These are phyloP conservation scores for Lyophyllum atratum DNA, from an alignment of 768 basidiomycete species.

Conservation along the genomic window DNA sequence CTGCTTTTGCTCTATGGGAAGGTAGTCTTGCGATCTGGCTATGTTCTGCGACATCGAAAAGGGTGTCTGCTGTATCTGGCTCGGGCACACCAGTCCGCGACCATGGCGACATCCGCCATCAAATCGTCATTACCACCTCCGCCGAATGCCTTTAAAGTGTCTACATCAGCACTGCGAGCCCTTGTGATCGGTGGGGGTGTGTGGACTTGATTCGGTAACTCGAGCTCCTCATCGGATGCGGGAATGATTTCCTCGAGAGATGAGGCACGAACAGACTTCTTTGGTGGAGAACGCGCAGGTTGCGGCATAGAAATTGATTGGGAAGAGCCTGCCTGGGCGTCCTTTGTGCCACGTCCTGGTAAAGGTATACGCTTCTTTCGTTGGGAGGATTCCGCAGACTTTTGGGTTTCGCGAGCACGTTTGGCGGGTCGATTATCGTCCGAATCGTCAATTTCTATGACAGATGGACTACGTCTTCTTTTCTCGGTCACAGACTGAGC, in stretches of 20 bases:
- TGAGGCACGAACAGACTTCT: constrained; percentile 25
- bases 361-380: constrained; percentile 2
- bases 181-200: background rate
- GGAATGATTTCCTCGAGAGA: constrained; percentile 29
- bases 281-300: constrained; percentile 6
- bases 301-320: constrained; percentile 19
- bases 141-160: background rate
- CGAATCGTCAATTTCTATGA: constrained; percentile 8
- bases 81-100: background rate
- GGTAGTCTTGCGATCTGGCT: constrained; percentile 22
- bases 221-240: constrained; percentile 37
- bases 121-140: background rate
- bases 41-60: background rate
- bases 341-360: constrained; percentile 9
- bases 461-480: constrained; percentile 8
- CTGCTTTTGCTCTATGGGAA: constrained; percentile 47
- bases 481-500: constrained; percentile 1
- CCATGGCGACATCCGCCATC: background rate
- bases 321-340: background rate
- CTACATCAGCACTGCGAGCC: background rate
- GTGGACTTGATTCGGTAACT: constrained; percentile 17
- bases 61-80: background rate
- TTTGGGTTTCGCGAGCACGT: constrained; percentile 11
- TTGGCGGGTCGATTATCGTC: constrained; percentile 17
- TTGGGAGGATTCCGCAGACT: background rate